Evolutionary conservation across 768 basidiomycete species (phyloP).

Genomic region (Dendrothele bispora): DNA sequence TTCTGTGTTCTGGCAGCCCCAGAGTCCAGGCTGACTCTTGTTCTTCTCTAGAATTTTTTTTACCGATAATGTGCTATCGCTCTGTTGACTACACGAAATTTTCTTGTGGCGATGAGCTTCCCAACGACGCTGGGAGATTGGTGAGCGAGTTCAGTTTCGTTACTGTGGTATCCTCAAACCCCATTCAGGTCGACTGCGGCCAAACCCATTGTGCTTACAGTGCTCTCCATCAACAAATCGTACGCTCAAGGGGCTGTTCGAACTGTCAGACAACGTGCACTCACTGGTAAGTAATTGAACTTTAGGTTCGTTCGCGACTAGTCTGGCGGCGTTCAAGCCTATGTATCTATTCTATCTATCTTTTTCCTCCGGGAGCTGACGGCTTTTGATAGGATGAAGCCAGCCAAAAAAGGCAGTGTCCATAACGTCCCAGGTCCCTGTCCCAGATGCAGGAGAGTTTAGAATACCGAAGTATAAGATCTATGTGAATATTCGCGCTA

Average conservation of each 20-base stretch:
- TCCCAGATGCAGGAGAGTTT: too few species aligned
- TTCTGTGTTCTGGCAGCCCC: too few species aligned
- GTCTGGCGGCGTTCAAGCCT: too few species aligned
- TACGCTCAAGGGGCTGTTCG: background rate
- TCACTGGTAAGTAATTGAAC: background rate
- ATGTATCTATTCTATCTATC: background rate
- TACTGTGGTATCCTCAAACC: background rate
- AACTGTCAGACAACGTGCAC: background rate
- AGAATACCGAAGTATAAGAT: too few species aligned
- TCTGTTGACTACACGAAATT: slow-evolving; percentile 2
- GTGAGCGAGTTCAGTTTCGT: background rate
- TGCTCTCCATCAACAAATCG: too few species aligned
- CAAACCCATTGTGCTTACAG: background rate
- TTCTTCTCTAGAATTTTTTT: background rate
- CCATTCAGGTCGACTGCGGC: slow-evolving; percentile 3
- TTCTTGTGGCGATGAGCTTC: slow-evolving; percentile 2
- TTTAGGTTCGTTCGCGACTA: too few species aligned
- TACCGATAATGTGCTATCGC: slow-evolving; percentile 4
- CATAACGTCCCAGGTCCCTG: too few species aligned
- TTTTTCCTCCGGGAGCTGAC: background rate
- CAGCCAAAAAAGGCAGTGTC: background rate
- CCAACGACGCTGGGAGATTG: slow-evolving; percentile 2
- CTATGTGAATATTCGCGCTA: too few species aligned
- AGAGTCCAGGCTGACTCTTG: too few species aligned
- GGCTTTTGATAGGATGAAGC: background rate